Evolutionary conservation across 2,329 filamentous ascomycete species (phyloP).

Genomic region (Arthrobotrys sphaeroides): DNA sequence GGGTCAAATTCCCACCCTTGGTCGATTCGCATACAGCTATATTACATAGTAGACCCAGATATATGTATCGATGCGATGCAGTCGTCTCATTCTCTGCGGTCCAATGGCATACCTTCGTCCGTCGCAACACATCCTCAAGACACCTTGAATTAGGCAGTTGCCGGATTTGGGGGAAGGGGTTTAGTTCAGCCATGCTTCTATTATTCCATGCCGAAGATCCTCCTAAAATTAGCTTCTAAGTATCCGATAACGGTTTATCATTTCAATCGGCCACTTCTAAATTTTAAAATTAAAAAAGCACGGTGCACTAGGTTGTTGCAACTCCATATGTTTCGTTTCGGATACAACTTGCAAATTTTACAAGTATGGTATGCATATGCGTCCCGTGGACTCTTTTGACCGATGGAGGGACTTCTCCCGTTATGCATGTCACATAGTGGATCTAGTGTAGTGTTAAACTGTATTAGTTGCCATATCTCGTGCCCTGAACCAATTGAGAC

Average conservation of each 20-base stretch:
- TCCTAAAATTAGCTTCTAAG: constrained; percentile 14
- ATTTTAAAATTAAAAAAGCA: not conserved
- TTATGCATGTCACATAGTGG: constrained; percentile 31
- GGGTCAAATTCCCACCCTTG: not conserved
- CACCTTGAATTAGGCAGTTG: constrained; percentile 27
- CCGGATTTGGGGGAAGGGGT: not conserved
- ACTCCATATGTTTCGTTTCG: constrained; percentile 42
- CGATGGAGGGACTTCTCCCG: constrained; percentile 11
- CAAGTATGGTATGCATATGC: constrained; percentile 45
- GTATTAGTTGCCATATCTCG: constrained; percentile 1
- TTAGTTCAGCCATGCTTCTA: not conserved
- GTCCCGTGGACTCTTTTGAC: constrained; percentile 19
- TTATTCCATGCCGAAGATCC: constrained; percentile 15
- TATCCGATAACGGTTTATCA: constrained; percentile 29
- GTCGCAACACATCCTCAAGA: constrained; percentile 6
- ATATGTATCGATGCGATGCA: not conserved
- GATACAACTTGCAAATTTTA: constrained; percentile 32
- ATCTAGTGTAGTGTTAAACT: not conserved
- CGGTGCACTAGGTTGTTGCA: constrained; percentile 10
- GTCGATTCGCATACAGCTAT: not conserved
- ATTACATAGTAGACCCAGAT: not conserved
- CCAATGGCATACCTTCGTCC: not conserved
- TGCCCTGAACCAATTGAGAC: not conserved
- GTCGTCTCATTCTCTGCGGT: not conserved
- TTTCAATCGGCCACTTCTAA: too few species aligned